A percentile compares a stretch with the other conserved stretches of the same genome.
Evolutionary conservation across 768 basidiomycete species (phyloP).

Genomic region (Termitomyces sp.): DNA sequence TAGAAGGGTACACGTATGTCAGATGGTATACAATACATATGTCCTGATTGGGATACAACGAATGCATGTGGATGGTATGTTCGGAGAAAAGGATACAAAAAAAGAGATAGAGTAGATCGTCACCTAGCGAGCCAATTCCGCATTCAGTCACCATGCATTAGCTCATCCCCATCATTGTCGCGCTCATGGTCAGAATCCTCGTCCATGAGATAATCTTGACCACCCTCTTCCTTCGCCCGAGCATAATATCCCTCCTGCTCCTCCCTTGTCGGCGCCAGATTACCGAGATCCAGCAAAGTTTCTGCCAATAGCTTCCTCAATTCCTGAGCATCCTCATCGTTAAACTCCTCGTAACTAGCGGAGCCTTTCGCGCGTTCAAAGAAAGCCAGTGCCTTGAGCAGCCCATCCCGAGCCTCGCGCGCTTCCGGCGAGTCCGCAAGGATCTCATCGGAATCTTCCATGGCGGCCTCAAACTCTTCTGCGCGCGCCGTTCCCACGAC

Average conservation of each 20-base stretch:
- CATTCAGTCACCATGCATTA: constrained; percentile 13
- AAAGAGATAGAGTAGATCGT: background rate
- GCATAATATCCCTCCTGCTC: constrained; percentile 50
- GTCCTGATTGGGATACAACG: background rate
- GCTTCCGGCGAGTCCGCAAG: constrained; percentile 47
- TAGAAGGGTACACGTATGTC: too few relatives aligned
- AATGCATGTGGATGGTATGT: background rate
- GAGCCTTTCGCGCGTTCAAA: constrained; percentile 37
- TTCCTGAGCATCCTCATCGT: constrained; percentile 21
- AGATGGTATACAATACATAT: background rate
- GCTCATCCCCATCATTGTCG: constrained; percentile 17
- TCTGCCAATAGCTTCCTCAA: constrained; percentile 43
- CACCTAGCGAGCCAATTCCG: background rate
- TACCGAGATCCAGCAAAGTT: constrained; percentile 56
- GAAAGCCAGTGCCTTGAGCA: constrained; percentile 41
- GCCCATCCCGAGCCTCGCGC: constrained; percentile 49
- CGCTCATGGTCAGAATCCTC: constrained; percentile 9
- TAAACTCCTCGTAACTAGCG: constrained; percentile 13
- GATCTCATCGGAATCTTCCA: constrained; percentile 40
- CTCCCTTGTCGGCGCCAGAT: constrained; percentile 46
- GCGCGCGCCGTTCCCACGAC: constrained; percentile 51
- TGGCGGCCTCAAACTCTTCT: constrained; percentile 51
- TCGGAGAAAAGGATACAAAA: background rate
- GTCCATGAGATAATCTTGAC: constrained; percentile 33
- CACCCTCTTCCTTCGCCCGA: constrained; percentile 47